Evolutionary conservation across 192 early-diverging fungal species (phyloP).

Genomic region (Globomyces pollinis-pini): DNA sequence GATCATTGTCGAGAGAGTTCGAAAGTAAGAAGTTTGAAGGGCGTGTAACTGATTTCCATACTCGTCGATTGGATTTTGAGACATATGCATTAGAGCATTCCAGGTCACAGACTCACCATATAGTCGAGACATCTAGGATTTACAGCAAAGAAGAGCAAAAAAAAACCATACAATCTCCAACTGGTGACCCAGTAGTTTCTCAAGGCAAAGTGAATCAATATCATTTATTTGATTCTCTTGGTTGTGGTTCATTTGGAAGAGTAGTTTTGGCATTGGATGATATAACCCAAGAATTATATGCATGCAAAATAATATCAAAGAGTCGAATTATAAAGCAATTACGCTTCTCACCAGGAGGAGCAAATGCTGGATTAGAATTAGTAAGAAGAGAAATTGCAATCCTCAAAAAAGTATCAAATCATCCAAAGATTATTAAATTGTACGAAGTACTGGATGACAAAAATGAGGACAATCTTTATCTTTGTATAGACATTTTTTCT

Average conservation of each 20-base stretch:
- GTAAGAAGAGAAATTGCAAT: constrained; percentile 51
- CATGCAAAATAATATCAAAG: constrained; percentile 56
- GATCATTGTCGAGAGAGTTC: constrained; percentile 5
- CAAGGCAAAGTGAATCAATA: constrained; percentile 56
- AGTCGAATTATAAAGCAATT: constrained; percentile 44
- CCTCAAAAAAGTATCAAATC: constrained; percentile 50
- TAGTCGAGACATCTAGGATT: constrained; percentile 9
- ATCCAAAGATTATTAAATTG: constrained; percentile 52
- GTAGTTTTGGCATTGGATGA: constrained; percentile 39
- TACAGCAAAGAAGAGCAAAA: constrained; percentile 2
- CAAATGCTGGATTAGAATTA: not conserved
- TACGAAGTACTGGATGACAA: constrained; percentile 54
- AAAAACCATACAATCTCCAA: constrained; percentile 2
- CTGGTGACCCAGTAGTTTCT: constrained; percentile 23
- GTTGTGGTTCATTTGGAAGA: constrained; percentile 43
- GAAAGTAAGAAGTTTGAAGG: not conserved
- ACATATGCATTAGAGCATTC: not conserved
- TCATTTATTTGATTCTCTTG: constrained; percentile 43
- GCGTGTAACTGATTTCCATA: not conserved
- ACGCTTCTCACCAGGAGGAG: constrained; percentile 20
- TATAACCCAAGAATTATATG: constrained; percentile 38
- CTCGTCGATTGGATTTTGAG: not conserved
- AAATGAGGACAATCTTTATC: constrained; percentile 52
- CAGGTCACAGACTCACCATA: not conserved
- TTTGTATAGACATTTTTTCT: constrained; percentile 39